Base-by-base conservation (phyloP, 2,329 filamentous ascomycete genomes). In the Sphaerulina vaccinii region DNA sequence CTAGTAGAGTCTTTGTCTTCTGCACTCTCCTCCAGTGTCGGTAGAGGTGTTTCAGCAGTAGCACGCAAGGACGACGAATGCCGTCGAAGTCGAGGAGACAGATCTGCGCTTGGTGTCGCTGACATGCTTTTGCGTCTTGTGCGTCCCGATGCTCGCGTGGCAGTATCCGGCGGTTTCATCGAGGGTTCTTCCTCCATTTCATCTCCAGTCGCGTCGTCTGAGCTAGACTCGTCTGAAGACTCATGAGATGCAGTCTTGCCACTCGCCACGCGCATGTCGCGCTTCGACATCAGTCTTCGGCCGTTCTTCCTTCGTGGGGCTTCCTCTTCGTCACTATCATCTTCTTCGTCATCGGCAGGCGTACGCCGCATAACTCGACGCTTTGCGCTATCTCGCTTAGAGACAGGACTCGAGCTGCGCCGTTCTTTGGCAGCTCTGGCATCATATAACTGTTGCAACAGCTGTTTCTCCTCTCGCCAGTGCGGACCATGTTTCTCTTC, bases 401-500 rank as follows among this genome's bases (percentile, higher is more conserved):
- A 62, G 19, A 70, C 62, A 18, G 68, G 68, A 53, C 67, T 70
- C 10, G 66, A 68, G 47, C 65, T 69, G 18, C 63, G 59, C 43
- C 64, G 58, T 11, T 56, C 57, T 33, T 54, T 57, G 45, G 33
- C 43, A 51, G 51, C 52, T 18, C 40, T 55, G 51, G 81, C 79
- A 51, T 90, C 85, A 59, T 84, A 90, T 3, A 87, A 82, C 33
- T 84, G 79, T 68, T 91, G 91, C 42, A 99, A 71, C 49, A 95
- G 75, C 37, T 90, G 82, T 58, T 87, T 85, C 68, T 99, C 93
- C 56, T 92, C 85, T 67, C 92, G 86, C 90, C 91, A 96, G 54
- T 89, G 87, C 6, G 91, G 88, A 0, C 93, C 92, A 59, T 85
- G 84, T 35, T 90, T 84, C 41, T 89, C 84, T 62, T 86, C 82